These are phyloP conservation scores for Picea abies DNA, from an alignment of 83 land plant genomes.

Conservation along the genomic window DNA sequence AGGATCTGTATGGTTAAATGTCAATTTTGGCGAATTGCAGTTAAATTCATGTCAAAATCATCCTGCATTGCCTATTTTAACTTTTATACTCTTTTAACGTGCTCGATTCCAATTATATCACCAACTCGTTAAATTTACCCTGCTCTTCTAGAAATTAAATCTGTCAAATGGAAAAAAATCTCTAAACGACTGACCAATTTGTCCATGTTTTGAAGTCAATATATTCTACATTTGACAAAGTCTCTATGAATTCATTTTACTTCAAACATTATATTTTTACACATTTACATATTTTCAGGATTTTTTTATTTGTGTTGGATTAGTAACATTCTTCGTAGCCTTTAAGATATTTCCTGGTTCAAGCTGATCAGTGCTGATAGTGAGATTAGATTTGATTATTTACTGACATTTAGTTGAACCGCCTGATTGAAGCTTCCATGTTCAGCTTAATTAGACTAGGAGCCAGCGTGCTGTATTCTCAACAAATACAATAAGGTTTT, in stretches of 20 bases:
- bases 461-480: neutral
- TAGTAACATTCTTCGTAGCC: neutral
- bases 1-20: neutral
- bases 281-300: neutral
- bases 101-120: neutral
- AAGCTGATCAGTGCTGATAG: too few relatives aligned
- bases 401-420: neutral
- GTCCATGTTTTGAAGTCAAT: too few relatives aligned
- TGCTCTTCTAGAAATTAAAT: neutral
- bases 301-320: neutral
- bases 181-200: too few relatives aligned
- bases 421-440: neutral
- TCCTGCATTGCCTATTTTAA: neutral
- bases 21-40: neutral
- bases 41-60: neutral
- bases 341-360: neutral
- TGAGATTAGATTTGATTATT: neutral
- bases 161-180: neutral
- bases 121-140: neutral
- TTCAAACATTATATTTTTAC: neutral
- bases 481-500: neutral
- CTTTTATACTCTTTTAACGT: neutral
- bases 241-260: too few relatives aligned
- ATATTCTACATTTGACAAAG: too few relatives aligned
- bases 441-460: neutral